Base-by-base conservation (phyloP, 306 rosid genomes). In the Medicago ruthenica region DNA sequence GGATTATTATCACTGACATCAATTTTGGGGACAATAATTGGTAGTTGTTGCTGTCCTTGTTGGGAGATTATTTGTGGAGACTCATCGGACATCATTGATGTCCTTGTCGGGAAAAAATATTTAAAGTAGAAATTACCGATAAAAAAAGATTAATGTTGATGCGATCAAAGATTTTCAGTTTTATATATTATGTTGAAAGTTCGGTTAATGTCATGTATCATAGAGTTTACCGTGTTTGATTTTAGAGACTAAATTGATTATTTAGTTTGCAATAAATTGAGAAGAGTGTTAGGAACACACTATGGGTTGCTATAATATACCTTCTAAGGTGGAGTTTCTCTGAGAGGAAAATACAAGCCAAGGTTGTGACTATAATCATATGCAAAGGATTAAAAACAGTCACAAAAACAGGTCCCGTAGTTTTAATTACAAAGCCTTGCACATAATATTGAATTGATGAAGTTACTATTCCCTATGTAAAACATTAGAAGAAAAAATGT, bases 301-400 rank as follows among this genome's bases (percentile, higher is more conserved):
- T 44, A 1, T 24, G 2, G 1, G 10, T n/a, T 15, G 14, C 18
- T 48, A 4, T 2, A 41, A 53, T 76, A 54, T 82, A 88, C 93
- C 96, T 92, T 85, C 96, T 93, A 21, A 88, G 87, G 68, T 86
- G 85, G 22, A 90, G 88, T 74, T 83, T 84, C 85, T 92, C 93
- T 0, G 89, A 72, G 9, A 92, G 88, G 20, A 92, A 5, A 10
- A 84, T 41, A 36, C 87, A 86, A 3, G 79, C 90, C 34, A 87
- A 57, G 51, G 82, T 55, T 0, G 88, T 70, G 67, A 92, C 93
- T 9, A 90, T 75, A 75, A 92, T 76, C 97, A 87, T 90, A 67
- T 92, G 87, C 20, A 88, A 70, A 53, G 96, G 96, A 66, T 90
- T 90, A 65, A 88, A 90, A 14, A 92, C 96, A 1, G 96, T 90